A percentile compares a stretch with the other conserved stretches of the same genome.
Conservation (phyloP, 2,329 filamentous ascomycete genomes). For the Ceratocystis huliohia region DNA sequence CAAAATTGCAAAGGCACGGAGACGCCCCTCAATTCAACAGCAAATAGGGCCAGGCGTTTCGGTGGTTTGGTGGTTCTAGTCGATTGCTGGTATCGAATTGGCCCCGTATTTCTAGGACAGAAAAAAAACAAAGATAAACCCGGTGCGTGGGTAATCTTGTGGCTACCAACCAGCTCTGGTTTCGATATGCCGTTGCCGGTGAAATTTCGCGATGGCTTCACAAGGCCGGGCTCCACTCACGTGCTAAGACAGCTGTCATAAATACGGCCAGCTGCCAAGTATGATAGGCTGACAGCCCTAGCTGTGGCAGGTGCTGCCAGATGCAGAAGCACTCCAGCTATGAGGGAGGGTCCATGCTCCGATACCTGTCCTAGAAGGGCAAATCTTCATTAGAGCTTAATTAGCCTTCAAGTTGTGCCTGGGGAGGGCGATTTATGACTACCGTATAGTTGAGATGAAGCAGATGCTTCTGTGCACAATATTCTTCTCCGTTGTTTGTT, state of each 20-base stretch:
- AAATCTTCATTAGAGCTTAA: background rate
- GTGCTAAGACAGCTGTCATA: constrained; percentile 13
- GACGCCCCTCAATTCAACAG: background rate
- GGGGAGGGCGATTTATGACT: background rate
- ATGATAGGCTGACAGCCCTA: background rate
- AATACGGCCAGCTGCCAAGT: background rate
- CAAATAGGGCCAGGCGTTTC: background rate
- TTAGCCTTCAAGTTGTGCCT: background rate
- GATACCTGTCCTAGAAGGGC: background rate
- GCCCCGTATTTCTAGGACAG: background rate
- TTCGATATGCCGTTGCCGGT: background rate
- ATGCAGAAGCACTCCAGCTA: background rate
- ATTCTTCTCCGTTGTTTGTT: too few relatives aligned
- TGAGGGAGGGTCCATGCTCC: background rate
- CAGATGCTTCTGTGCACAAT: too few relatives aligned
- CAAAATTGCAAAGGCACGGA: background rate
- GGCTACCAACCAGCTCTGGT: background rate
- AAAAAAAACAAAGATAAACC: background rate
- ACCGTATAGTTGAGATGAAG: background rate
- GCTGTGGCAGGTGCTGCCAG: background rate
- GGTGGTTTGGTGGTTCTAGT: background rate
- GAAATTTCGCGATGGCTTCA: constrained; percentile 21
- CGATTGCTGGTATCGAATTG: background rate
- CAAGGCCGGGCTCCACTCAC: constrained; percentile 17
- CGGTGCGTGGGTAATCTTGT: constrained; percentile 9